Evolutionary conservation across 176 grass and related monocot species (phyloP), one percentile per base, ranked within the genome.

Genomic region (Otatea glauca): DNA sequence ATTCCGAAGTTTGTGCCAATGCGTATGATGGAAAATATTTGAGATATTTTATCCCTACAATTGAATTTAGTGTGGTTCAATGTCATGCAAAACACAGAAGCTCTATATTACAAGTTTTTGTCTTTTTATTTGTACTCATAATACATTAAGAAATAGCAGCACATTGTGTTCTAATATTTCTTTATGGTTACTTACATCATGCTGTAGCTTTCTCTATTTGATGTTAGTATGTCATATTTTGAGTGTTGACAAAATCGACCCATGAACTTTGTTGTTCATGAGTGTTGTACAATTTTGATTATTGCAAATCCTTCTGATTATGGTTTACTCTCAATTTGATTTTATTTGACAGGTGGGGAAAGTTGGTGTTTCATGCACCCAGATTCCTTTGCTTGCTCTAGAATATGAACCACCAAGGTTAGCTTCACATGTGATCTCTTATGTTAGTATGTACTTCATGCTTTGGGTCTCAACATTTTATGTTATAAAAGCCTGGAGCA

Each of bases 401-500:
- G 93, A 96, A 70, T 99, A 99, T 89, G 96, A 99, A 78, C 93
- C 93, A 44, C 93, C 96, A 86, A 95, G 89, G 96, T 99, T 72
- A 55, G 78, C 51, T 50, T 65, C 68, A 16, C 37, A 68, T 82
- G 43, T 69, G 32, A 29, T 84, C 9, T 59, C 63, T 76, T 87
- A 49, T 58, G 27, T 72, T 70, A 47, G 58, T 84, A 29, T 84
- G 77, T 71, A 53, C 65, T 81, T 77, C 82, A 59, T 82, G 18
- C 49, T n/a, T 51, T 71, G 60, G 47, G 42, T 81, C 67, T 75
- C 21, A 58, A n/a, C 18, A 21, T 51, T 25, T 83, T 63, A 35
- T 83, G 13, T 21, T 89, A 56, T 88, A 13, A 75, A 66, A 81
- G 12, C n/a, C 43, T 62, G 48, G 49, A 47, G 29, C 6, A 69